phyloP scores from a whole-genome alignment of 1,284 basidiomycete genomes.

The Spongiforma sp. region DNA sequence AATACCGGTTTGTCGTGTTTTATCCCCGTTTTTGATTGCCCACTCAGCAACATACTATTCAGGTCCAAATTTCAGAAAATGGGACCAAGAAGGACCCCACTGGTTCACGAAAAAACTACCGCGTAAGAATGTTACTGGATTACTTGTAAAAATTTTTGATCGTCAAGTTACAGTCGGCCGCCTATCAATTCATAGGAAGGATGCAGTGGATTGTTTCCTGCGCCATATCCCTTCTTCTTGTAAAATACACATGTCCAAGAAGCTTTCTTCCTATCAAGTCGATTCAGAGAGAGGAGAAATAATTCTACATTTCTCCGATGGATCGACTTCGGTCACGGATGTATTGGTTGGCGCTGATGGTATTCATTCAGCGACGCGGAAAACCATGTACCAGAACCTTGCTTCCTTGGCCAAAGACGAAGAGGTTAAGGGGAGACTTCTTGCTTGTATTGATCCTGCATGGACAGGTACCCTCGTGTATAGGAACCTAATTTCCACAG shows the following conservation, averaged over 20 bases:
- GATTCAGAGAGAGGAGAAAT: slow-evolving; percentile 17
- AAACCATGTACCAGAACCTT: slow-evolving; percentile 22
- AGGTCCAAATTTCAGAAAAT: slow-evolving; percentile 28
- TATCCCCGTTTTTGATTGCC: background rate
- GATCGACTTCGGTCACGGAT: slow-evolving; percentile 36
- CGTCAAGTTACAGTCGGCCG: slow-evolving; percentile 27
- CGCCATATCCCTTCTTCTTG: slow-evolving; percentile 35
- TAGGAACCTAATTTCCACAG: slow-evolving; percentile 18
- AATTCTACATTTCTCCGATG: slow-evolving; percentile 39
- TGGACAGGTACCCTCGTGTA: slow-evolving; percentile 29
- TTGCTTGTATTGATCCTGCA: slow-evolving; percentile 17
- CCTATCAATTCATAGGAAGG: slow-evolving; percentile 38
- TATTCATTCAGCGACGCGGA: slow-evolving; percentile 28
- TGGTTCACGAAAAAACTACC: slow-evolving; percentile 25
- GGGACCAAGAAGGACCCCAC: slow-evolving; percentile 30
- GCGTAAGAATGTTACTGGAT: slow-evolving; percentile 7
- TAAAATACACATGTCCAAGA: slow-evolving; percentile 38
- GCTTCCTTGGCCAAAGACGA: slow-evolving; percentile 14
- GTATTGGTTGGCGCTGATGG: slow-evolving; percentile 41
- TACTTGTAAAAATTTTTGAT: background rate
- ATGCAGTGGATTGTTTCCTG: slow-evolving; percentile 37
- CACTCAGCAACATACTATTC: background rate
- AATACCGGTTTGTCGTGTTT: slow-evolving; percentile 15
- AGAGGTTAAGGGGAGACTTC: slow-evolving; percentile 3
- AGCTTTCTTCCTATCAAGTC: slow-evolving; percentile 32